phyloP scores from a whole-genome alignment of 495 filamentous ascomycete genomes.

The Staphylotrichum longicolle region DNA sequence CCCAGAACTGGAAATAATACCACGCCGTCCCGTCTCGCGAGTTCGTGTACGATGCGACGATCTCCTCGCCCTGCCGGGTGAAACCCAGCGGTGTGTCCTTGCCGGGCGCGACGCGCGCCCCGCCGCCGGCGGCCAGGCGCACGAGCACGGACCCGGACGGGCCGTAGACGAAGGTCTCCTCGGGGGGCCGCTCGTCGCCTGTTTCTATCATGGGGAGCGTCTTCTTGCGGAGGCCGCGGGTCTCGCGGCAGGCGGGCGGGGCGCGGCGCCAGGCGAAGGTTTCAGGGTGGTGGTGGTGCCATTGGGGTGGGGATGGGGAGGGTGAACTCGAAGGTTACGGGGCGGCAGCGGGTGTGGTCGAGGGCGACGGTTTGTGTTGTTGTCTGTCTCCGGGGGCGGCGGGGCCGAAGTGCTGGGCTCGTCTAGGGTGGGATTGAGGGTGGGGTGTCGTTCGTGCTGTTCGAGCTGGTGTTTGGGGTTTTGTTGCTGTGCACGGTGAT shows the following conservation, averaged over 20 bases:
- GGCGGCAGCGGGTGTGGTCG: constrained; percentile 8
- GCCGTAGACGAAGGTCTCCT: background rate
- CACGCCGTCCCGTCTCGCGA: background rate
- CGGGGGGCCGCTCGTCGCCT: constrained; percentile 15
- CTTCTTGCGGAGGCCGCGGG: constrained; percentile 12
- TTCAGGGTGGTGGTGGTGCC: constrained; percentile 5
- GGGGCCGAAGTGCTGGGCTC: no score
- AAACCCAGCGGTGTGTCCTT: constrained; percentile 7
- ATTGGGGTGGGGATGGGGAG: background rate
- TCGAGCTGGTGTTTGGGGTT: background rate
- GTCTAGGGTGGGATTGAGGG: background rate
- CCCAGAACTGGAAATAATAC: constrained; percentile 24
- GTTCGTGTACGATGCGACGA: constrained; percentile 14
- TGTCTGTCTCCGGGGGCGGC: no score
- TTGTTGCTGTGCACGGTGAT: constrained; percentile 5
- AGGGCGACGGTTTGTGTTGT: background rate
- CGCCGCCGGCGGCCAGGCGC: background rate
- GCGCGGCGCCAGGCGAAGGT: constrained; percentile 13
- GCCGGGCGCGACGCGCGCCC: background rate
- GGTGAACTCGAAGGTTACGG: background rate
- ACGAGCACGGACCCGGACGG: constrained; percentile 10
- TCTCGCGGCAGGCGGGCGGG: background rate
- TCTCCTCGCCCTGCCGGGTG: constrained; percentile 13
- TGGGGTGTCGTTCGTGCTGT: background rate
- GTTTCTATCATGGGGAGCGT: constrained; percentile 1